Conservation (phyloP, 2,329 filamentous ascomycete species). For the Hypoxylon rubiginosum region DNA sequence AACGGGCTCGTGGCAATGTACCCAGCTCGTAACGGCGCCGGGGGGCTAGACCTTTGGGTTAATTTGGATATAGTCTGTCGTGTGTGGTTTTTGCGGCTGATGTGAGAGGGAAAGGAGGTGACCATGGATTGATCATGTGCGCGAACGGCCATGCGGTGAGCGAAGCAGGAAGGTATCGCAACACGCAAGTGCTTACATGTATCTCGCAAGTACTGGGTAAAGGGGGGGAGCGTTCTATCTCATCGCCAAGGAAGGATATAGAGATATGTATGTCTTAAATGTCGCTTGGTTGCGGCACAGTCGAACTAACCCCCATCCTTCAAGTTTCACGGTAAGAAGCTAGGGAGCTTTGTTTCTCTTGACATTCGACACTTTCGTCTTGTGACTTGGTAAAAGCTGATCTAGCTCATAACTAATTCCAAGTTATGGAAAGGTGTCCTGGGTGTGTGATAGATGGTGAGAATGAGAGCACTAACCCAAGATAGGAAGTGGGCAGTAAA, state of each 20-base stretch:
- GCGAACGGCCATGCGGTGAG: conserved; percentile 41
- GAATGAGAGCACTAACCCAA: neutral
- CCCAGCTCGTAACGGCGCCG: neutral
- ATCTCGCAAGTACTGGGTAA: conserved; percentile 28
- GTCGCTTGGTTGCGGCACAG: conserved; percentile 19
- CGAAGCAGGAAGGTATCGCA: conserved; percentile 34
- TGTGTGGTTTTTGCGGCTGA: conserved; percentile 38
- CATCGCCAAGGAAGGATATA: conserved; percentile 24
- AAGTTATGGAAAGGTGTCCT: neutral
- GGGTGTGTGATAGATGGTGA: neutral
- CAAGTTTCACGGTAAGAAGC: neutral
- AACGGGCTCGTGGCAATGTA: conserved; percentile 21
- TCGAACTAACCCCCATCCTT: neutral
- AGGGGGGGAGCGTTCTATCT: neutral
- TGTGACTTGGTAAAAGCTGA: too few species aligned
- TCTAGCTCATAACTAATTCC: neutral
- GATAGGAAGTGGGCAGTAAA: conserved; percentile 13
- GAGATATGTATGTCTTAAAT: conserved; percentile 3
- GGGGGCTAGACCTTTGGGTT: conserved; percentile 19
- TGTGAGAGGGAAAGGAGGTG: conserved; percentile 39
- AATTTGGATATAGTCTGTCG: conserved; percentile 28
- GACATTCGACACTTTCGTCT: neutral
- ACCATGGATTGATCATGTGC: conserved; percentile 40
- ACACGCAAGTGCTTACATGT: conserved; percentile 42
- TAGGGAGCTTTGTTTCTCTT: neutral